phyloP scores from a whole-genome alignment of 495 filamentous ascomycete species.

The Tuber calosporum region DNA sequence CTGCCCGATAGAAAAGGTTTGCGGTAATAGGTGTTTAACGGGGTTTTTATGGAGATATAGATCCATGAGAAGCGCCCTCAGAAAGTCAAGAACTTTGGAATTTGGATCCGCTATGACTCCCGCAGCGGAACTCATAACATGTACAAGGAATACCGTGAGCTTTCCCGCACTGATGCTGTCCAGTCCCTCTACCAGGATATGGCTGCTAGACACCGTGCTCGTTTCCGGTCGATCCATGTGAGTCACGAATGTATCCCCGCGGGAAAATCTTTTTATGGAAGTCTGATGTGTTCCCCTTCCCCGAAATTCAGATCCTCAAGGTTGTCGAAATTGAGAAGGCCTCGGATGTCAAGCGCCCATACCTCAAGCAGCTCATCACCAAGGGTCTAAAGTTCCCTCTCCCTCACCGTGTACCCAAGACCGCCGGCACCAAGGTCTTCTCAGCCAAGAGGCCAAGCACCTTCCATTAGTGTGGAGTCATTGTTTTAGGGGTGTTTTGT shows the following conservation, averaged over 20 bases:
- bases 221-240: constrained; percentile 97
- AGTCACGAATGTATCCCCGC: constrained; percentile 41
- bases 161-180: constrained; percentile 87
- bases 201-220: constrained; percentile 94
- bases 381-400: constrained; percentile 98
- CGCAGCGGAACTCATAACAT: constrained; percentile 99
- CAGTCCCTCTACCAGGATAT: constrained; percentile 98
- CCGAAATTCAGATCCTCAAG: constrained; percentile 71
- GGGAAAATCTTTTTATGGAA: background rate
- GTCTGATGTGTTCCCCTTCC: constrained; percentile 12
- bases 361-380: constrained; percentile 94
- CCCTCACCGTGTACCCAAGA: constrained; percentile 83
- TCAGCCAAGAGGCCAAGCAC: constrained; percentile 83
- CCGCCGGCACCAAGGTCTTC: constrained; percentile 76
- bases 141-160: constrained; percentile 99
- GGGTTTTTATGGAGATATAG: constrained; percentile 46
- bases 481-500: constrained; percentile 1
- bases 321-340: constrained; percentile 92
- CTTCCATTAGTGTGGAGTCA: constrained; percentile 48
- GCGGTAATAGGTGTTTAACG: constrained; percentile 11
- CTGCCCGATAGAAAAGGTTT: background rate
- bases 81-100: constrained; percentile 99
- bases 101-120: constrained; percentile 99
- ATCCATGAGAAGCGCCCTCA: constrained; percentile 96
- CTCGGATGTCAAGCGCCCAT: constrained; percentile 88